A percentile compares a stretch with the other conserved stretches of the same genome.
phyloP scores from a whole-genome alignment of 2,329 filamentous ascomycete species.

The Pseudocercospora musae region DNA sequence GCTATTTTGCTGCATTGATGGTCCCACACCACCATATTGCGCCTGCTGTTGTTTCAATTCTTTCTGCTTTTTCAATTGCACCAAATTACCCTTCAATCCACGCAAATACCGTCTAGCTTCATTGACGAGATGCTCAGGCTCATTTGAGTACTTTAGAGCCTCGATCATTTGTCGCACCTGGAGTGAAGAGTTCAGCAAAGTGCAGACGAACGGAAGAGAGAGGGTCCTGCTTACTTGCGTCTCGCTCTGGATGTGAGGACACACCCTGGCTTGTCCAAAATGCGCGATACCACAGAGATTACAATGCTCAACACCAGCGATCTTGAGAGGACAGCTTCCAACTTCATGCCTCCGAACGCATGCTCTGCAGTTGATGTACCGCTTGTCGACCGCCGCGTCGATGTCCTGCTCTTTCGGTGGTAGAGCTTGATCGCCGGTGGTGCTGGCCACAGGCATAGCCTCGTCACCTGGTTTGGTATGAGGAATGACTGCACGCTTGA shows the following conservation, averaged over 20 bases:
- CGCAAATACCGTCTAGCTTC: slow-evolving; percentile 56
- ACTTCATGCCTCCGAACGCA: slow-evolving; percentile 54
- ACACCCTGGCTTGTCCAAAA: slow-evolving; percentile 54
- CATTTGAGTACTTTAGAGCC: slow-evolving; percentile 57
- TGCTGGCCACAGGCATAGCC: not conserved
- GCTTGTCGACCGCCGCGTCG: not conserved
- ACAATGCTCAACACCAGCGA: slow-evolving; percentile 59
- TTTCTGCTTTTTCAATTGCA: slow-evolving; percentile 51
- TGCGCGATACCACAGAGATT: slow-evolving; percentile 63
- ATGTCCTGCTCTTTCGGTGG: not conserved
- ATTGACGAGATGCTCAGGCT: slow-evolving; percentile 52
- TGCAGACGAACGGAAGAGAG: not conserved
- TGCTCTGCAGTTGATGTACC: slow-evolving; percentile 47
- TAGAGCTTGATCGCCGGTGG: not conserved
- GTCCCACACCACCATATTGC: not conserved
- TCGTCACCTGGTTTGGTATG: slow-evolving; percentile 3
- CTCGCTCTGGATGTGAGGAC: slow-evolving; percentile 61
- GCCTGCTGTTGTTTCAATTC: slow-evolving; percentile 23
- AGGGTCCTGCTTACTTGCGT: slow-evolving; percentile 35
- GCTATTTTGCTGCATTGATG: not conserved
- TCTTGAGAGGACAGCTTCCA: slow-evolving; percentile 61
- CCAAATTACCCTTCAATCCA: slow-evolving; percentile 55
- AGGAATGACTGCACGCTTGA: slow-evolving; percentile 21
- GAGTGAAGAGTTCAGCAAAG: slow-evolving; percentile 7
- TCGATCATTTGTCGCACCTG: slow-evolving; percentile 64